Percentiles rank a stretch among this genome's conserved stretches.
Evolutionary conservation across 202 grass and related monocot genomes (phyloP).

Genomic region (Schoenoplectus triqueter): DNA sequence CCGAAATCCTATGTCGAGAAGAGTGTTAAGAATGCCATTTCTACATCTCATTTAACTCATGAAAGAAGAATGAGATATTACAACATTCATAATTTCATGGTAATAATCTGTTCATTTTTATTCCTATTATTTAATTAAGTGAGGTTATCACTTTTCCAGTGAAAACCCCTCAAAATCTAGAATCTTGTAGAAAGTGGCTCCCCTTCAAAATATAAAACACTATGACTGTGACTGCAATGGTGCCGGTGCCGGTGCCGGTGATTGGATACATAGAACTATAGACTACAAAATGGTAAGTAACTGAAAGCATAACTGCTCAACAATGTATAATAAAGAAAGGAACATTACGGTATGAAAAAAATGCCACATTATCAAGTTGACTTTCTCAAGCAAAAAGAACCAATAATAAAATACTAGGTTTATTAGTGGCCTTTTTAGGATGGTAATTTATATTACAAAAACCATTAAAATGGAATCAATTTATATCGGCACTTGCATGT

Average conservation of each 20-base stretch:
- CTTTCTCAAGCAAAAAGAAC: background rate
- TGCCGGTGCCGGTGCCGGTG: too few species aligned
- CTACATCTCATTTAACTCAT: slow-evolving; percentile 22
- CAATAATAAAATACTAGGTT: slow-evolving; percentile 1
- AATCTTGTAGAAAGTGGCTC: background rate
- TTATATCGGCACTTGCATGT: background rate
- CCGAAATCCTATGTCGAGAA: background rate
- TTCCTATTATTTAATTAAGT: background rate
- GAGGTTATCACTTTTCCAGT: background rate
- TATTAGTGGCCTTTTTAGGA: background rate
- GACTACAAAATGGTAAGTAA: background rate
- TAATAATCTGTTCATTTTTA: slow-evolving; percentile 13
- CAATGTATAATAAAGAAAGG: background rate
- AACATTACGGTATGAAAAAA: background rate
- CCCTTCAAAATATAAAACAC: background rate
- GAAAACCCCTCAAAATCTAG: background rate
- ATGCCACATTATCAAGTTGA: background rate
- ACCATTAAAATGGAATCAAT: slow-evolving; percentile 4
- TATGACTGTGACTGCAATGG: background rate
- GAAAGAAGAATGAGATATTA: slow-evolving; percentile 22
- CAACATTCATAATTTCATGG: slow-evolving; percentile 27
- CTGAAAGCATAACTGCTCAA: too few species aligned
- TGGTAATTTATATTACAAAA: slow-evolving; percentile 23
- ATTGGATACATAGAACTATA: background rate
- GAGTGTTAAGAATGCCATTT: slow-evolving; percentile 17